phyloP scores from a whole-genome alignment of 1,284 basidiomycete species.

The Malassezia restricta region DNA sequence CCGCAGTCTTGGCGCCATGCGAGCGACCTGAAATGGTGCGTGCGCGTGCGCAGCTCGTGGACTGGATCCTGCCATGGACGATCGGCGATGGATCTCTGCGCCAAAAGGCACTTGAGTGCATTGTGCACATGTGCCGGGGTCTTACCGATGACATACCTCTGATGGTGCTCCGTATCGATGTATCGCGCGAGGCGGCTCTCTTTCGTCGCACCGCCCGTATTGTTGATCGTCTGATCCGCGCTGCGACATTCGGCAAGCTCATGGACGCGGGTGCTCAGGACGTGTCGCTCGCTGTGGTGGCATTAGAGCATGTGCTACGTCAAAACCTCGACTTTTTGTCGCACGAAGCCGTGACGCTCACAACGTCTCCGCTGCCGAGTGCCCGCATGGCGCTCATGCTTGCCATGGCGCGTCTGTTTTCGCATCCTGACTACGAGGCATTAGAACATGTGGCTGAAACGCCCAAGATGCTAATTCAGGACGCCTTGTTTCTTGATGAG shows the following conservation, averaged over 20 bases:
- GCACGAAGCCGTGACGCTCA: background rate
- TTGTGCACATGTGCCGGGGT: background rate
- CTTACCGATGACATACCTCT: background rate
- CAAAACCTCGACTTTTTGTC: slow-evolving; percentile 1
- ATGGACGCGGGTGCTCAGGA: background rate
- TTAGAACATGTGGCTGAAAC: background rate
- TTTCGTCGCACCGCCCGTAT: background rate
- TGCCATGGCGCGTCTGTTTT: background rate
- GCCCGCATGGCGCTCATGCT: background rate
- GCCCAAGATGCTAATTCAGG: background rate
- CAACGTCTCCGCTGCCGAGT: background rate
- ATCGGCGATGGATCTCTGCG: background rate
- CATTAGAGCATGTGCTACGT: background rate
- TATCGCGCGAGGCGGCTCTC: background rate
- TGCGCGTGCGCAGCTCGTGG: background rate
- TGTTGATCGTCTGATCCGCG: background rate
- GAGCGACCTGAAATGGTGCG: background rate
- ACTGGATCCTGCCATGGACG: slow-evolving; percentile 3
- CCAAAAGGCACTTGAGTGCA: background rate
- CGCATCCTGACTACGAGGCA: background rate
- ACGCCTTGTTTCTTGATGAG: background rate
- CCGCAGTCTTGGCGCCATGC: background rate
- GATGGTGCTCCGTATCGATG: background rate
- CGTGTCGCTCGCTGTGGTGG: background rate
- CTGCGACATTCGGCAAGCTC: background rate